Base-by-base conservation (phyloP, 2,329 filamentous ascomycete species). In the Monosporascus sp. region DNA sequence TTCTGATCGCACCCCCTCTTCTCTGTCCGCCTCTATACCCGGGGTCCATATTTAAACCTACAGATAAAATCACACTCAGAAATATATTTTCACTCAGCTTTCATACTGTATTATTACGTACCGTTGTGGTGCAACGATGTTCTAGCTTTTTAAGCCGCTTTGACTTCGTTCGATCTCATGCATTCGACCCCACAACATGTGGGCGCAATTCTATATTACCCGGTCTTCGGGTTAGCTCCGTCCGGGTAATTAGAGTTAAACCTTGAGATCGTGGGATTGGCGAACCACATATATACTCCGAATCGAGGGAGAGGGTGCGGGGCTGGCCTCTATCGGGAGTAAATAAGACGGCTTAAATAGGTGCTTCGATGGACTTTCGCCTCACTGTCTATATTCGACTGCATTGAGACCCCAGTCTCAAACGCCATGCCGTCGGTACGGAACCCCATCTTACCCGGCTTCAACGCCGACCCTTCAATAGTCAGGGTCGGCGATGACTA, bases 381-480 rank as follows among this genome's bases (percentile, higher is more conserved):
- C 31, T 34, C 31, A 34, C 9, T 34, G 4, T 34, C 31, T 2
- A 34, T 14, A 14, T 34, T 34, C 31, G 1, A 5, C 31, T 34
- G 31, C 31, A 34, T 11, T 34, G 14, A 34, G 5, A 34, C 31
- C 31, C 31, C 31, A 41, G 38, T 19, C 17, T 41, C 17, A 19
- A 9, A 7, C 44, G 54, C 20, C 34, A 82, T 78, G 79, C 77
- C 74, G 41, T 68, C 67, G 11, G 64, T 80, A 38, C 73, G 72
- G 53, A 84, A 82, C 56, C 79, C 79, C 9, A 81, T 82, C 60
- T 73, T 82, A 22, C 79, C 79, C 17, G 79, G 79, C 34, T 82
- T 82, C 68, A 79, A 82, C 62, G 69, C 79, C 40, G 79, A 82
- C 66, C 79, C 79, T 22, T 82, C 79, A 14, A 74, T 81, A 59